Percentiles rank a stretch among this genome's conserved stretches.
These are phyloP conservation scores for Tubosaeta brunneosetosa DNA, from an alignment of 768 basidiomycete species.

Conservation along the genomic window DNA sequence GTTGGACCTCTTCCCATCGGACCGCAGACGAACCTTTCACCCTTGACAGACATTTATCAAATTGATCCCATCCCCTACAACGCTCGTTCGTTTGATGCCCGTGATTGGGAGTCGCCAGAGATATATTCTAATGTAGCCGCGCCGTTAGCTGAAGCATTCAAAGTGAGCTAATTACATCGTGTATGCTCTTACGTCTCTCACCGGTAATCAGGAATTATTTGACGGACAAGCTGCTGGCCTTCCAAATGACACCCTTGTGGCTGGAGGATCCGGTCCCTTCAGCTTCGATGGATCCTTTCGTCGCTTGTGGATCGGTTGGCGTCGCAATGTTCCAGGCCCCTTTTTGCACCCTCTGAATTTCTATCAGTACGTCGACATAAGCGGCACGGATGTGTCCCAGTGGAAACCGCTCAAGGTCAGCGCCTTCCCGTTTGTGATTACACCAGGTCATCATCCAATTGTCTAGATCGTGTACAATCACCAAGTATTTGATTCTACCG, in stretches of 20 bases:
- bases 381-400: constrained; percentile 45
- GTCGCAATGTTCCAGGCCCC: constrained; percentile 44
- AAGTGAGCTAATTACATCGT: constrained; percentile 28
- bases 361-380: constrained; percentile 54
- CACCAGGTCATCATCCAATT: not conserved
- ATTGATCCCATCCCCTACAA: constrained; percentile 50
- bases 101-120: constrained; percentile 19
- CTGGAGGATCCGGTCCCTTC: constrained; percentile 45
- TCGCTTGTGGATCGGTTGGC: constrained; percentile 49
- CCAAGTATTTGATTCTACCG: constrained; percentile 46
- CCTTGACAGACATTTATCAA: constrained; percentile 49
- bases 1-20: constrained; percentile 55
- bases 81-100: constrained; percentile 37
- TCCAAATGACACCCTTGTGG: constrained; percentile 46
- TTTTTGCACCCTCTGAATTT: constrained; percentile 54
- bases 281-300: constrained; percentile 60
- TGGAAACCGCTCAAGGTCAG: constrained; percentile 53
- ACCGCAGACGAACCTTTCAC: constrained; percentile 35
- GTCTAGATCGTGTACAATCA: constrained; percentile 54
- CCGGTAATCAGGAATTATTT: constrained; percentile 42
- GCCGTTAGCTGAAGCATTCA: constrained; percentile 37
- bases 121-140: constrained; percentile 33
- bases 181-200: not conserved
- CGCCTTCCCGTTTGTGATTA: not conserved
- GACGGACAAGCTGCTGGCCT: constrained; percentile 40